Base-by-base conservation (phyloP, 192 early-diverging fungal genomes). In the Linnemannia exigua region DNA sequence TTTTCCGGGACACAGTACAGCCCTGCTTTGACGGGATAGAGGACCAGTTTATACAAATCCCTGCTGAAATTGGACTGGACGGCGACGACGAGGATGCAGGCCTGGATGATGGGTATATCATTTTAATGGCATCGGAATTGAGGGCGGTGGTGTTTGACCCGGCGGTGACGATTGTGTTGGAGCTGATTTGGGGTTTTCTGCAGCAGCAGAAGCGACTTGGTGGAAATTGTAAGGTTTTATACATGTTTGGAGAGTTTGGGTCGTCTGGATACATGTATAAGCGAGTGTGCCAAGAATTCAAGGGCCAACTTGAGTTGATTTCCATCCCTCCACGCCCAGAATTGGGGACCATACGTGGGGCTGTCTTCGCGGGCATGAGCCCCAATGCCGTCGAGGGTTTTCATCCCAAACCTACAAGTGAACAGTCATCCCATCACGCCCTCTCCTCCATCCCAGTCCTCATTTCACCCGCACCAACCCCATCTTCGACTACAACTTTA, bases 161-260 rank as follows among this genome's bases (percentile, higher is more conserved):
- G 6, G 89, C 91, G 9, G 79, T 92, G 19, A 75, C 74, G n/a
- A 85, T 90, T 77, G 89, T 92, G 2, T 46, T 92, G 22, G 83
- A 77, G 63, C 66, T 90, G 46, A 89, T 90, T 63, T 84, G 85
- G 37, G 82, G 88, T 28, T 87, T 90, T 47, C 76, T 92, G n/a
- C n/a, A n/a, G n/a, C n/a, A n/a, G n/a, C n/a, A n/a, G 16, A 70
- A 3, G 9, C 41, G 41, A 44, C 41, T 44, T 74, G 11, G 28
- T 33, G 61, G 63, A 16, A n/a, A n/a, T n/a, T 92, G 79, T 79
- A 87, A 48, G n/a, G 90, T 90, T 19, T 82, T 92, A 37, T 89
- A 90, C 69, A 28, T 92, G 48, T 87, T 91, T 19, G 91, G 91
- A 77, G 91, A 90, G 1, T 92, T 91, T 84, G 89, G 91, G n/a